Percentiles rank a stretch among this genome's conserved stretches.
These are phyloP conservation scores for Claviceps sp. DNA, from an alignment of 2,329 filamentous ascomycete species.

Conservation along the genomic window DNA sequence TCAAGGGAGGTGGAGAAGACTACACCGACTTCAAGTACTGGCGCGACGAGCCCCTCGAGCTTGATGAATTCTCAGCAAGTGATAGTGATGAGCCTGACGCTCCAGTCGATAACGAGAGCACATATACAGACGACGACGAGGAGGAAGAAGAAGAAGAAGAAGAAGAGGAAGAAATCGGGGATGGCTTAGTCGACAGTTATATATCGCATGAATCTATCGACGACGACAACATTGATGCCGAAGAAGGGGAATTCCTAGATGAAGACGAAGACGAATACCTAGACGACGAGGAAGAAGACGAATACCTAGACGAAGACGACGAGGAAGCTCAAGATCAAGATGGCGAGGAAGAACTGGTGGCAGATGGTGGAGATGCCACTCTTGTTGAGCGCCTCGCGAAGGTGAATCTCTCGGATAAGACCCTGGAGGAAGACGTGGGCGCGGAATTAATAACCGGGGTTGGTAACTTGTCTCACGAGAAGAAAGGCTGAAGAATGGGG, in stretches of 20 bases:
- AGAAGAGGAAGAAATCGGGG: conserved; percentile 22
- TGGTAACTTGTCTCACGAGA: conserved; percentile 30
- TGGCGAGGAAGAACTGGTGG: conserved; percentile 7
- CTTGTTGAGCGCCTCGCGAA: conserved; percentile 7
- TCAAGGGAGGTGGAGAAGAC: conserved; percentile 81
- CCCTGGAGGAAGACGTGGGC: conserved; percentile 30
- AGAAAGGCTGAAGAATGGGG: conserved; percentile 10
- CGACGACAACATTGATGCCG: conserved; percentile 26
- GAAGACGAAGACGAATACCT: conserved; percentile 10
- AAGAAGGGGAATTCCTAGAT: conserved; percentile 25
- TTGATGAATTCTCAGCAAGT: conserved; percentile 80
- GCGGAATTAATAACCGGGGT: conserved; percentile 49
- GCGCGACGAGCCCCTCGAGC: conserved; percentile 69
- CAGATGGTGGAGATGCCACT: conserved; percentile 10
- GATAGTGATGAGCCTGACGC: conserved; percentile 48
- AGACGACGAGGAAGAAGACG: neutral
- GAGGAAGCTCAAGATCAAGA: conserved; percentile 3
- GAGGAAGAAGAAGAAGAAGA: conserved; percentile 21
- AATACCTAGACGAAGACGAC: neutral
- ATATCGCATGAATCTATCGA: conserved; percentile 31
- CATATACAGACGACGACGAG: conserved; percentile 31
- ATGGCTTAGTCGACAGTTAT: conserved; percentile 41
- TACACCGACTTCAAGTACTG: conserved; percentile 98
- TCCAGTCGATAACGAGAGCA: conserved; percentile 29
- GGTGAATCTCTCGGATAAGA: conserved; percentile 5